phyloP scores from a whole-genome alignment of 2,329 filamentous ascomycete genomes.

The Cladophialophora psammophila region DNA sequence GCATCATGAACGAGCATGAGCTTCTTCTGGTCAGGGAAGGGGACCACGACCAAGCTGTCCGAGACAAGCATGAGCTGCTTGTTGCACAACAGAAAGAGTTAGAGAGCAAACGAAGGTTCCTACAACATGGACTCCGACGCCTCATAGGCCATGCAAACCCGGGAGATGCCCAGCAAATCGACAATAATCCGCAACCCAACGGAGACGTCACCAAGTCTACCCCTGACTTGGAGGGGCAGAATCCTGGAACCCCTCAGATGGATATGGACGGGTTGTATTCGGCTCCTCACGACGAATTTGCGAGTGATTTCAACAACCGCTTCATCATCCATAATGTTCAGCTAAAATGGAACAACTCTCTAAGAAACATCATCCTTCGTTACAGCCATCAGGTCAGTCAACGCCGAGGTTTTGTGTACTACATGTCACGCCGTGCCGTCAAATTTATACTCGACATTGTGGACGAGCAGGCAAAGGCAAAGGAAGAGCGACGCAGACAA shows the following conservation, averaged over 20 bases:
- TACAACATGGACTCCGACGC: slow-evolving; percentile 65
- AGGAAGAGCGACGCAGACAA: slow-evolving; percentile 50
- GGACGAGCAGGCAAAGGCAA: slow-evolving; percentile 85
- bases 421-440: slow-evolving; percentile 91
- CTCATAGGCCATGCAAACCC: slow-evolving; percentile 57
- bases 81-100: slow-evolving; percentile 65
- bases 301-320: slow-evolving; percentile 95
- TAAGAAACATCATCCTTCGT: slow-evolving; percentile 93
- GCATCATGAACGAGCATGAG: slow-evolving; percentile 77
- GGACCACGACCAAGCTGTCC: slow-evolving; percentile 55
- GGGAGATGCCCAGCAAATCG: slow-evolving; percentile 53
- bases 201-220: slow-evolving; percentile 40
- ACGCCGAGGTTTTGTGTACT: slow-evolving; percentile 94
- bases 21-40: slow-evolving; percentile 64
- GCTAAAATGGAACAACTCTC: slow-evolving; percentile 96
- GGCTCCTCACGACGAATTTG: slow-evolving; percentile 77
- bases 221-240: slow-evolving; percentile 52
- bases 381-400: slow-evolving; percentile 98
- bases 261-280: slow-evolving; percentile 67
- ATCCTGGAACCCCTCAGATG: slow-evolving; percentile 58
- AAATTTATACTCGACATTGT: slow-evolving; percentile 99
- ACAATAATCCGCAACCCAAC: slow-evolving; percentile 32
- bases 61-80: slow-evolving; percentile 58
- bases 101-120: slow-evolving; percentile 64
- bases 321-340: slow-evolving; percentile 99